Percentiles rank a stretch among this genome's conserved stretches.
Conservation (phyloP, 2,329 filamentous ascomycete species). For the Aspergillus sp. region DNA sequence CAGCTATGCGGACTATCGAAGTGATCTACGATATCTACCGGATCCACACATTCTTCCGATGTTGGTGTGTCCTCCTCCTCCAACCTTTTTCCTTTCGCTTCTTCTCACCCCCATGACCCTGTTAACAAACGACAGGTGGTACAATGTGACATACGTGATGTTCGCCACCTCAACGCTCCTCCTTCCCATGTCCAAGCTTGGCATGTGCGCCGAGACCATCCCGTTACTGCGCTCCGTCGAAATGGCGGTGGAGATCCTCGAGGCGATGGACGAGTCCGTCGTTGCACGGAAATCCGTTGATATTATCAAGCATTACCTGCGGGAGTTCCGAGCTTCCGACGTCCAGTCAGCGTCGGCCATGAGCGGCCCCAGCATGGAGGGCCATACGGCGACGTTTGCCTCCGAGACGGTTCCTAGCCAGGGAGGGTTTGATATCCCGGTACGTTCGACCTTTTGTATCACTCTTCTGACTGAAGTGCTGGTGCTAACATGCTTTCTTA, state of each 20-base stretch:
- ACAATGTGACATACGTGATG: constrained; percentile 45
- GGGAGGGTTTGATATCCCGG: constrained; percentile 28
- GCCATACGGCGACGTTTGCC: constrained; percentile 4
- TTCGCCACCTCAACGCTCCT: constrained; percentile 41
- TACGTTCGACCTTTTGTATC: constrained; percentile 11
- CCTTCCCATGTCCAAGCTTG: constrained; percentile 33
- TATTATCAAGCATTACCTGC: constrained; percentile 34
- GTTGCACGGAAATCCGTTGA: constrained; percentile 42
- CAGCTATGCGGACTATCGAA: constrained; percentile 41
- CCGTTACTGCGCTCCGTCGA: constrained; percentile 32
- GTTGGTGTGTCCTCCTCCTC: constrained; percentile 31
- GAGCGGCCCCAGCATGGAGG: constrained; percentile 1
- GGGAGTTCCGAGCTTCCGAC: constrained; percentile 26
- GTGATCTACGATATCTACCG: constrained; percentile 41
- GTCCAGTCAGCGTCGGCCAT: constrained; percentile 6
- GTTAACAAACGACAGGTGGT: constrained; percentile 31
- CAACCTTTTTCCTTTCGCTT: too few species aligned
- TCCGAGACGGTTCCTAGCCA: constrained; percentile 12
- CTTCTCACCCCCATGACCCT: neutral
- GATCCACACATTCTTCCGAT: constrained; percentile 42
- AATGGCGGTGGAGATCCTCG: constrained; percentile 41
- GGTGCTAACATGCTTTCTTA: neutral
- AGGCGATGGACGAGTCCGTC: constrained; percentile 44
- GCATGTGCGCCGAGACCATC: constrained; percentile 29
- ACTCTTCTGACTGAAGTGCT: neutral